Evolutionary conservation across 106 monocot genomes (phyloP).

Genomic region (Agapanthus africanus): DNA sequence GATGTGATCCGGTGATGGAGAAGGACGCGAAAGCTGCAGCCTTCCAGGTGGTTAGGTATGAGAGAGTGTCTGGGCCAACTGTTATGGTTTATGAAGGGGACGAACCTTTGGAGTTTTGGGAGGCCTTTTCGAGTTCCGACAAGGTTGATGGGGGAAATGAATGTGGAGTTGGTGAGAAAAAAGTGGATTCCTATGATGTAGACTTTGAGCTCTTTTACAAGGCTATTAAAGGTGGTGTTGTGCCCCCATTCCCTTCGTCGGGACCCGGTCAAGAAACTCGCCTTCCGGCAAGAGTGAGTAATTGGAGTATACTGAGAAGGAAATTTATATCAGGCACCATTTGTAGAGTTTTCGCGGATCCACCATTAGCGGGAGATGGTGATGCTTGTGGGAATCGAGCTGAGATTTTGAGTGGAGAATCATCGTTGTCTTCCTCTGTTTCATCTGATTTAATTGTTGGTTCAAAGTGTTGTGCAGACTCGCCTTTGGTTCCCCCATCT

Average conservation of each 20-base stretch:
- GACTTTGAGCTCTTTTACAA: constrained; percentile 87
- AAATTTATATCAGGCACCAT: constrained; percentile 51
- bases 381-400: constrained; percentile 23
- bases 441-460: constrained; percentile 62
- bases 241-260: constrained; percentile 64
- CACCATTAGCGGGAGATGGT: constrained; percentile 19
- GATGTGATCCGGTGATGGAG: constrained; percentile 64
- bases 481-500: constrained; percentile 39
- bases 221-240: constrained; percentile 70
- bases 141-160: constrained; percentile 19
- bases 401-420: constrained; percentile 33
- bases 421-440: constrained; percentile 48
- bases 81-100: constrained; percentile 59
- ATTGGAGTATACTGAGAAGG: constrained; percentile 78
- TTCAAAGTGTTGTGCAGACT: constrained; percentile 67
- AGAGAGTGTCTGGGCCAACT: constrained; percentile 71
- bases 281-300: constrained; percentile 86
- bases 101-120: constrained; percentile 79
- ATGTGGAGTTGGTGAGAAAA: constrained; percentile 42
- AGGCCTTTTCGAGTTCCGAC: constrained; percentile 44
- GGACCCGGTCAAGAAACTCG: constrained; percentile 63
- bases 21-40: constrained; percentile 90
- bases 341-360: constrained; percentile 8
- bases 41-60: constrained; percentile 89
- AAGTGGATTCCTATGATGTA: constrained; percentile 55